Percentiles rank a stretch among this genome's conserved stretches.
phyloP scores from a whole-genome alignment of 768 basidiomycete genomes.

The Naganishia vaughanmartiniae region DNA sequence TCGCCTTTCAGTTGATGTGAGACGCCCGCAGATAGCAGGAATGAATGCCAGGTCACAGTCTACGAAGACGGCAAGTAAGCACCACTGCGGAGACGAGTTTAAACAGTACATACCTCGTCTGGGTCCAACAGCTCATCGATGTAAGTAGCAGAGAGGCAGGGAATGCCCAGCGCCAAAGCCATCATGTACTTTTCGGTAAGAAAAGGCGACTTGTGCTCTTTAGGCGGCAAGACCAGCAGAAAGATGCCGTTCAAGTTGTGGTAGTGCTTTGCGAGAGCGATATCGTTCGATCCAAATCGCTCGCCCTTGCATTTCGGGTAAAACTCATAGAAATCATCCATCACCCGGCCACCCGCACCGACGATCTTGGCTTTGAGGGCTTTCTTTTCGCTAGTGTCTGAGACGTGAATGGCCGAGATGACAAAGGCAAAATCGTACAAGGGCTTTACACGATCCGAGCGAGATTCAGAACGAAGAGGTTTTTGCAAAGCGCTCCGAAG shows the following conservation, averaged over 20 bases:
- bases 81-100: not conserved
- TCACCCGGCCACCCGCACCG: conserved; percentile 1
- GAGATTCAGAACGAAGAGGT: not conserved
- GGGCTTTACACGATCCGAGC: not conserved
- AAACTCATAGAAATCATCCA: conserved; percentile 5
- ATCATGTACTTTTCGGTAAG: conserved; percentile 77
- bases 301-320: conserved; percentile 6
- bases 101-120: conserved; percentile 28
- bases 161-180: conserved; percentile 80
- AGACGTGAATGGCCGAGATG: not conserved
- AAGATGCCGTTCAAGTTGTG: conserved; percentile 34
- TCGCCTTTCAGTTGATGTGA: conserved; percentile 54
- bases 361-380: conserved; percentile 5
- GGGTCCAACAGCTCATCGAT: conserved; percentile 23
- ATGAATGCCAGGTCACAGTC: conserved; percentile 61
- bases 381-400: not conserved
- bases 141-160: conserved; percentile 68
- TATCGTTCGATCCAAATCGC: not conserved
- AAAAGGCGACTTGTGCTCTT: conserved; percentile 53
- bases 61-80: not conserved
- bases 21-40: conserved; percentile 61
- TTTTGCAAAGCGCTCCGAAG: not conserved
- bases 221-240: conserved; percentile 37
- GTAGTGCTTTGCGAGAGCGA: not conserved
- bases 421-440: conserved; percentile 18